Base-by-base conservation (phyloP, 495 filamentous ascomycete genomes). In the Hyaloscypha variabilis region DNA sequence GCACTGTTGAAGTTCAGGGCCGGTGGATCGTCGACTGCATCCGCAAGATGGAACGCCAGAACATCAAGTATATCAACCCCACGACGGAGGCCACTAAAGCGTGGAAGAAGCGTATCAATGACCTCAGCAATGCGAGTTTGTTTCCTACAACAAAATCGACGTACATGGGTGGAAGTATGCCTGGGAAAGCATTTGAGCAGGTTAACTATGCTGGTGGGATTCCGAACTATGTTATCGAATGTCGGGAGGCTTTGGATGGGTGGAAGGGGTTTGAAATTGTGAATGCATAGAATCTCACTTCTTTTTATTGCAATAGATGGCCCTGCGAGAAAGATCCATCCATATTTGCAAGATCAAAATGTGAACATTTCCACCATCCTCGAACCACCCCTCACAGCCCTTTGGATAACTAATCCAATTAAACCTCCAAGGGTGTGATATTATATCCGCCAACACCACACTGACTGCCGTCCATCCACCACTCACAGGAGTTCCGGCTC, bases 91-190 rank as follows among this genome's bases (percentile, higher is more conserved):
- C 81, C 1, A 76, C 78, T 53, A 69, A 79, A 59, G 66, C 65
- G 39, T 87, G 85, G 85, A 79, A 79, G 58, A 36, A 75, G 21
- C 72, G 76, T 19, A 74, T 81, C 39, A 49, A 75, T 23, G 74
- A 77, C 50, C 30, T 83, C 24, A 74, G 67, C n/a, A 69, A 84
- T 31, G 71, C 69, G 62, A 81, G 76, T 17, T 71, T 86, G n/a
- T 81, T 87, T 36, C 79, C 79, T 0, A 77, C 75, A 2, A 79
- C 74, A 8, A 73, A 68, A 55, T 78, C 75, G 4, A 81, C 77
- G n/a, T 85, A 83, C 68, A 82, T 82, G 79, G 82, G 82, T 50
- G 82, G 76, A 8, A 80, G 73, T 57, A 72, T 79, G n/a, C 82
- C 81, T 19, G 81, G 77, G 14, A 85, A 83, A 74, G 71, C 72